These are phyloP conservation scores for Umbelopsis isabellina DNA, from an alignment of 192 early-diverging fungal genomes.

Conservation along the genomic window DNA sequence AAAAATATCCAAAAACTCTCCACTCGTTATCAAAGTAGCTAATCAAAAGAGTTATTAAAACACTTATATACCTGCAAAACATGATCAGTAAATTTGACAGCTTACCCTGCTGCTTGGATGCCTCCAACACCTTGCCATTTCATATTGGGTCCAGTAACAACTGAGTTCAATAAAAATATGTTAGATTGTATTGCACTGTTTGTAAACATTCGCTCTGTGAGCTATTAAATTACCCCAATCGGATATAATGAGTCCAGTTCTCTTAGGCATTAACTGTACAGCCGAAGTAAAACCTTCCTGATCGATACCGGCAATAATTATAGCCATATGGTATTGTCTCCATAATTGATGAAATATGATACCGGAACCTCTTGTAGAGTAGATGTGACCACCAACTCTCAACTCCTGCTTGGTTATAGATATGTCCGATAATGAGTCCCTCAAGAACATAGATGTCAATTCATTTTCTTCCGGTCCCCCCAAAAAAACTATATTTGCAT, in stretches of 20 bases:
- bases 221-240: constrained; percentile 48
- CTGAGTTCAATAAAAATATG: constrained; percentile 26
- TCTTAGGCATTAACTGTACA: constrained; percentile 48
- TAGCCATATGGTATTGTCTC: constrained; percentile 26
- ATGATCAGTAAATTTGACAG: background rate
- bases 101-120: constrained; percentile 54
- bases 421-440: background rate
- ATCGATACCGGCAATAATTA: constrained; percentile 52
- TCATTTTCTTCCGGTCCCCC: constrained; percentile 63
- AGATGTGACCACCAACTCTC: constrained; percentile 31
- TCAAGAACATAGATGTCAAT: constrained; percentile 45
- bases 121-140: constrained; percentile 54
- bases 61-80: background rate
- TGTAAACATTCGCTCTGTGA: background rate
- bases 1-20: constrained; percentile 32
- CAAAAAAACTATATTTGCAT: constrained; percentile 63
- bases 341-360: constrained; percentile 49
- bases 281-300: constrained; percentile 42
- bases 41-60: background rate
- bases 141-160: constrained; percentile 48
- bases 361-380: constrained; percentile 35
- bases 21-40: constrained; percentile 41
- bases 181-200: background rate
- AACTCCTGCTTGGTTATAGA: background rate
- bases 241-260: constrained; percentile 53